Conservation (phyloP, 352 stramenopile genomes). For the Elongisporangium prolatum region DNA sequence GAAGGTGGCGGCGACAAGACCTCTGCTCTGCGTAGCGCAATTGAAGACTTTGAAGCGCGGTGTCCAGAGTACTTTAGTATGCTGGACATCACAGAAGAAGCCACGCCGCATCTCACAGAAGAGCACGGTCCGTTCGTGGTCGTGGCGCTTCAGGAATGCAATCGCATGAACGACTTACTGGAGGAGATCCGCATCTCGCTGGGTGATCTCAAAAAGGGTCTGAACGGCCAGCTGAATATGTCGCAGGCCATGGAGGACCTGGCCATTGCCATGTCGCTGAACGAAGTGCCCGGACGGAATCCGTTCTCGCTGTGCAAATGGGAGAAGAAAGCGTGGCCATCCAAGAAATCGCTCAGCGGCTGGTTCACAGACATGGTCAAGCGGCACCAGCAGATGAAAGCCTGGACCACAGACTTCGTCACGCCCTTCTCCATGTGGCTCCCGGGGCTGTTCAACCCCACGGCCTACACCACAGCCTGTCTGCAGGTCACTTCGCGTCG, state of each 20-base stretch:
- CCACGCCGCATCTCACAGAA: slow-evolving; percentile 82
- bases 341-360: slow-evolving; percentile 89
- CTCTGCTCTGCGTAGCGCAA: slow-evolving; percentile 71
- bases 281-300: slow-evolving; percentile 93
- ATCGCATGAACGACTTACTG: slow-evolving; percentile 92
- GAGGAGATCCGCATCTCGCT: slow-evolving; percentile 90
- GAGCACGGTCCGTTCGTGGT: slow-evolving; percentile 93
- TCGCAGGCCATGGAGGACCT: slow-evolving; percentile 94
- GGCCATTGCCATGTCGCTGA: slow-evolving; percentile 87
- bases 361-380: slow-evolving; percentile 94
- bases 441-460: slow-evolving; percentile 94
- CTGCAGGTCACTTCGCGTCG: slow-evolving; percentile 93
- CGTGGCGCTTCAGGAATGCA: slow-evolving; percentile 93
- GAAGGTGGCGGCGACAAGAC: slow-evolving; percentile 75
- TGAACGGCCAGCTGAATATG: slow-evolving; percentile 96
- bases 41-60: slow-evolving; percentile 88
- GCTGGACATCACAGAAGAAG: slow-evolving; percentile 86
- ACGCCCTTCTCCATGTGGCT: slow-evolving; percentile 95
- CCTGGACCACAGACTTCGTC: slow-evolving; percentile 89
- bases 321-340: slow-evolving; percentile 95
- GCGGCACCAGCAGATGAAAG: slow-evolving; percentile 85
- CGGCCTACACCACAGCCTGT: slow-evolving; percentile 93
- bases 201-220: slow-evolving; percentile 92
- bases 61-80: slow-evolving; percentile 92
- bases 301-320: slow-evolving; percentile 95